phyloP scores from a whole-genome alignment of 768 basidiomycete genomes.

The Kwoniella botswanensis region DNA sequence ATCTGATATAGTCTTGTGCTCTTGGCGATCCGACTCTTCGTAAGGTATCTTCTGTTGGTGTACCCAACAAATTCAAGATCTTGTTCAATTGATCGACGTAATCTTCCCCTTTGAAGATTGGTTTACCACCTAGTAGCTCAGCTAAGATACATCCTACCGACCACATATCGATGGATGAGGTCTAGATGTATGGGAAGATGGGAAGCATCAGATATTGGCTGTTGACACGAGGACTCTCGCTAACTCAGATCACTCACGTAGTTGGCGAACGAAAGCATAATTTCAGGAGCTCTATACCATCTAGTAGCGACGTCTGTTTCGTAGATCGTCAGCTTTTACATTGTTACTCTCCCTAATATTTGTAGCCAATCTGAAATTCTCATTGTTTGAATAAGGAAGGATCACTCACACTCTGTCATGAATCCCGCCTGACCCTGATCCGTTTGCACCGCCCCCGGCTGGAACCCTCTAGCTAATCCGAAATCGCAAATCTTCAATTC shows the following conservation, averaged over 20 bases:
- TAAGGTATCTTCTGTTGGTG: constrained; percentile 93
- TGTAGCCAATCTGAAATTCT: too few species aligned
- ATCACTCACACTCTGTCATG: constrained; percentile 88
- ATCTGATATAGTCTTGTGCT: constrained; percentile 81
- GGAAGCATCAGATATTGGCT: neutral
- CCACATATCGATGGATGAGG: constrained; percentile 60
- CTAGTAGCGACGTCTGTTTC: constrained; percentile 75
- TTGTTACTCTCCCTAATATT: too few species aligned
- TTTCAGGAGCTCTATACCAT: constrained; percentile 98
- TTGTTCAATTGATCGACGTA: constrained; percentile 99
- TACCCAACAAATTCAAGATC: constrained; percentile 97
- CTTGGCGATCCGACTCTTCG: constrained; percentile 94
- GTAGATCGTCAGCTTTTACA: neutral
- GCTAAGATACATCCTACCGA: constrained; percentile 62
- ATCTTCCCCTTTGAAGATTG: constrained; percentile 60
- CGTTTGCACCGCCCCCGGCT: constrained; percentile 71
- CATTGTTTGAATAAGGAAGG: neutral
- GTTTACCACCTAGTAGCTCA: constrained; percentile 61
- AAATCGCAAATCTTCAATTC: constrained; percentile 86
- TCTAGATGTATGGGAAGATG: neutral
- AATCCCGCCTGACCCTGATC: constrained; percentile 68
- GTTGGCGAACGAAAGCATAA: constrained; percentile 79
- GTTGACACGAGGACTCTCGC: too few species aligned
- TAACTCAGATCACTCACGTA: constrained; percentile 61
- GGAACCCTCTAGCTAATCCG: constrained; percentile 92